phyloP scores from a whole-genome alignment of 2,329 filamentous ascomycete genomes.

The Pseudogymnoascus sp. region DNA sequence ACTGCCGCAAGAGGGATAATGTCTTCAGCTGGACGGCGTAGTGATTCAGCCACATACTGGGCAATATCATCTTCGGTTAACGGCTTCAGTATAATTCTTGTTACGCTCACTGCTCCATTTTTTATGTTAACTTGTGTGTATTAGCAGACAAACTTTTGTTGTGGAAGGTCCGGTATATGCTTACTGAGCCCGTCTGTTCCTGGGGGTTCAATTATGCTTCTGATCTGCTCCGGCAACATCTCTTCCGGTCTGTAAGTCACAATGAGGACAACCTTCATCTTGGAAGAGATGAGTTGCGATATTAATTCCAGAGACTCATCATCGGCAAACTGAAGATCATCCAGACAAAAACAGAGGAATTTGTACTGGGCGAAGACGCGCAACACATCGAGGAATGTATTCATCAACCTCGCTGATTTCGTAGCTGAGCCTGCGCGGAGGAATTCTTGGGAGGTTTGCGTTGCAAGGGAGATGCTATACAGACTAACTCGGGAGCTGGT shows the following conservation, averaged over 20 bases:
- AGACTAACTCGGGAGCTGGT: constrained; percentile 23
- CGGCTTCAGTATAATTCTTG: constrained; percentile 62
- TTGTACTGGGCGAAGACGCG: constrained; percentile 74
- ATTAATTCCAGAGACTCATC: constrained; percentile 79
- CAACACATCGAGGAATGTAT: constrained; percentile 79
- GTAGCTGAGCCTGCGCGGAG: constrained; percentile 49
- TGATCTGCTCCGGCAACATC: constrained; percentile 45
- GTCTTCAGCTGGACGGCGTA: constrained; percentile 65
- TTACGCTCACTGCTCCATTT: constrained; percentile 48
- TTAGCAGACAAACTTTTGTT: constrained; percentile 17
- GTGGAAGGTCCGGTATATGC: constrained; percentile 8
- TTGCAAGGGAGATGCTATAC: constrained; percentile 28
- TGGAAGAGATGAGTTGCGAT: constrained; percentile 66
- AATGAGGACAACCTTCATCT: constrained; percentile 74
- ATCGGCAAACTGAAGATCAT: constrained; percentile 87
- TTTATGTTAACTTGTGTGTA: constrained; percentile 22
- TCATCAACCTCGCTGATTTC: constrained; percentile 68
- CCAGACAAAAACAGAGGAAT: constrained; percentile 79
- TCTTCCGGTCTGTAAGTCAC: constrained; percentile 67
- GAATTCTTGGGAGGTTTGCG: constrained; percentile 51
- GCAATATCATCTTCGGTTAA: constrained; percentile 73
- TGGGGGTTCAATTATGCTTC: constrained; percentile 44
- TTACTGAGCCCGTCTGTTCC: constrained; percentile 42
- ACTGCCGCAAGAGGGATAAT: constrained; percentile 72
- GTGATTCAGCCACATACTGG: constrained; percentile 71